Conservation (phyloP, 2,329 filamentous ascomycete species). For the Phialocephala subalpina region DNA sequence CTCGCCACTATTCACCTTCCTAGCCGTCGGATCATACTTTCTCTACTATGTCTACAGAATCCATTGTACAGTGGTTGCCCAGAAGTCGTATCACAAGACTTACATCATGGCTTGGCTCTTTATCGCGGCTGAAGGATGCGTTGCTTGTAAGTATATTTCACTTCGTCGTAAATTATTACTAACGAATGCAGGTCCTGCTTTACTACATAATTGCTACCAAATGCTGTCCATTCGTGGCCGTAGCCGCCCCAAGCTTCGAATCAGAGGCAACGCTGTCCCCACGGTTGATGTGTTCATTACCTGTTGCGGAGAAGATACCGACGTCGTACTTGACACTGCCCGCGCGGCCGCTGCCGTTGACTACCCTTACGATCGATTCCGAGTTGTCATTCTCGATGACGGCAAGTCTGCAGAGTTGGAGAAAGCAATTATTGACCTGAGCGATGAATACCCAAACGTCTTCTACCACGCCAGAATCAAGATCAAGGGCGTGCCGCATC, state of each 20-base stretch:
- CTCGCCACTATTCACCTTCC: conserved; percentile 35
- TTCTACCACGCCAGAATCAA: conserved; percentile 55
- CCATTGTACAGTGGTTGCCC: conserved; percentile 59
- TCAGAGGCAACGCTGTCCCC: conserved; percentile 57
- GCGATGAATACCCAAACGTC: conserved; percentile 54
- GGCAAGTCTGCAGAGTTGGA: conserved; percentile 54
- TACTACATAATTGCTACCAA: conserved; percentile 66
- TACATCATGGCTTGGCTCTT: conserved; percentile 65
- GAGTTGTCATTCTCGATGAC: conserved; percentile 65
- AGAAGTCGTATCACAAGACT: conserved; percentile 48
- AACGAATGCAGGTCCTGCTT: conserved; percentile 52
- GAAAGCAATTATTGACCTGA: conserved; percentile 48
- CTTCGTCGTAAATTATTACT: not conserved
- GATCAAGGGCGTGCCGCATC: conserved; percentile 32
- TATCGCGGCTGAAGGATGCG: conserved; percentile 61
- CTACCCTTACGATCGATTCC: conserved; percentile 60
- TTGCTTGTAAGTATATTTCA: conserved; percentile 45
- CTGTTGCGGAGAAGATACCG: conserved; percentile 64
- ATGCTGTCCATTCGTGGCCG: conserved; percentile 64
- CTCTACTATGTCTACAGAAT: conserved; percentile 61
- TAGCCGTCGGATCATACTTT: conserved; percentile 37
- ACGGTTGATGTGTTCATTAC: conserved; percentile 65
- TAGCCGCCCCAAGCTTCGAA: conserved; percentile 58
- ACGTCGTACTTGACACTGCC: conserved; percentile 64
- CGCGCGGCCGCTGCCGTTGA: conserved; percentile 62